Base-by-base conservation (phyloP, 2,329 filamentous ascomycete species). In the Trichoderma atrobrunneum region DNA sequence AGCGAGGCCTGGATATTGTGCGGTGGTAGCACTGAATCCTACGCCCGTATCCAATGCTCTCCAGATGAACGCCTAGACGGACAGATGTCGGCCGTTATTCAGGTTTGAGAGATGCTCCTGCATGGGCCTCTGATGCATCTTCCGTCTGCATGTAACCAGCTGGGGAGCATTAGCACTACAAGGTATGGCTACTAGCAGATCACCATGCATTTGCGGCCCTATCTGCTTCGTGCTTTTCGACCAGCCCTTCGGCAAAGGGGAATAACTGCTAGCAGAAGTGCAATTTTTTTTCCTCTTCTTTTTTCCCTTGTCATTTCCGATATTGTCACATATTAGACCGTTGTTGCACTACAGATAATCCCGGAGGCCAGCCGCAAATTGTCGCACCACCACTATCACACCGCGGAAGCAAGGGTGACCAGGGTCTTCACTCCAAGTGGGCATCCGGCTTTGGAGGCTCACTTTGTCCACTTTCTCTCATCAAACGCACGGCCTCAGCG, bases 341-440 rank as follows among this genome's bases (percentile, higher is more conserved):
- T 16, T 39, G 39, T 60, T 30, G n/a, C 36, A 32, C 39, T 59
- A 61, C 66, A 61, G 54, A 59, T 69, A 48, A 69, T 62, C 30
- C 57, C 67, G 67, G 67, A 64, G 62, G 60, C 68, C 61, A 64
- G 59, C 68, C 67, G 67, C 68, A 71, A 64, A 63, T 71, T 71
- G 61, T 64, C 61, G 60, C 68, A 71, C 68, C 68, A 71, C 68
- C 68, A 70, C 56, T 34, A 71, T 71, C 68, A 71, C 68, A 71
- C 48, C 68, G 68, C 57, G 68, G 39, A 60, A 60, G 65, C 24
- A 39, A 59, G 64, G 16, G 43, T 34, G 48, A 28, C 21, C 43
- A 56, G 51, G 59, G 39, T 34, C 60, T 14, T 59, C 48, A 63
- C 64, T 51, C 48, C 32, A 71, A 64, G 68, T 57, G 68, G 68